Evolutionary conservation across 345 rosid species (phyloP), one percentile per base, ranked within the genome.

Genomic region (Rhizophora apiculata): DNA sequence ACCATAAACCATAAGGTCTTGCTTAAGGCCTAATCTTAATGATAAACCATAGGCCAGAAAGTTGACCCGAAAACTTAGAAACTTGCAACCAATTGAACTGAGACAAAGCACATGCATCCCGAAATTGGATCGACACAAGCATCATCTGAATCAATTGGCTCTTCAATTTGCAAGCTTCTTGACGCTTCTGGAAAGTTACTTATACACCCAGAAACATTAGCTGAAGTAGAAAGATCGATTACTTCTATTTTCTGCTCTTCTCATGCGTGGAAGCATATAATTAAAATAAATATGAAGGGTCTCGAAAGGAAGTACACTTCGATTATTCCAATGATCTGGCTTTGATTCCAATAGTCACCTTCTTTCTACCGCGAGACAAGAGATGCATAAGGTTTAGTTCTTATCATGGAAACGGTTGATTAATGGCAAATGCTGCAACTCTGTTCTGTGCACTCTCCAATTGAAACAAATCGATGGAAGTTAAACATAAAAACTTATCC

Each of bases 371-470:
- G 80, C 77, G 87, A 68, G 65, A 85, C 78, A 67, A 85, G 87
- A 20, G 94, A 89, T 63, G 89, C 86, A 79, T 85, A 91, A 15
- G 97, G 97, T 73, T 91, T 88, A 2, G 79, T 83, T 34, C 88
- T 79, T 73, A 80, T 82, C 62, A 88, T 18, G 98, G 97, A 82
- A 91, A 91, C 29, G 89, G 74, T 74, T 85, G 83, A 76, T 82
- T 80, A 62, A 93, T 91, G 70, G 97, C 88, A 75, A 83, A 86
- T 71, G 96, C 86, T 16, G 97, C 97, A 63, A 85, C 86, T 80
- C 80, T 85, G 60, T 89, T 93, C 79, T 93, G 98, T 71, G 92
- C 96, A 81, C 88, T 97, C 97, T 93, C 89, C 64, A 69, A 73
- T 65, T 36, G 70, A 58, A 70, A 62, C 72, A 74, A 26, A 67